A percentile compares a stretch with the other conserved stretches of the same genome.
phyloP scores from a whole-genome alignment of 176 grass and related monocot genomes.

The Cenchrus americanus region DNA sequence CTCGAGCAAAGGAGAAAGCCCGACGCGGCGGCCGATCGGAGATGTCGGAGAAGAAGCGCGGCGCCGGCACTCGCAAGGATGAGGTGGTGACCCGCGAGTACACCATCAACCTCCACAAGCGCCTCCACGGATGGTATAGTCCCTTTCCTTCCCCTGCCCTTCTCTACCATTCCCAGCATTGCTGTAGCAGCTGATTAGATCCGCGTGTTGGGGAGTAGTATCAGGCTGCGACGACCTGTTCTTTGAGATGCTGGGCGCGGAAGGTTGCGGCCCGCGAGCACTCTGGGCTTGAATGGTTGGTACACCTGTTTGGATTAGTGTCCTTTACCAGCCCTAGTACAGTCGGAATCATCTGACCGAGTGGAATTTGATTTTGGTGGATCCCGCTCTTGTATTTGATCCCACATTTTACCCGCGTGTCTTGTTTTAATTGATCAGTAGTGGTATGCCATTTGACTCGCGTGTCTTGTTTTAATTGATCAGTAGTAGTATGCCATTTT shows the following conservation, averaged over 20 bases:
- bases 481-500: not conserved
- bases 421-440: not conserved
- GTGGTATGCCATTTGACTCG: too few species aligned
- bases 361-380: conserved; percentile 5
- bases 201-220: not conserved
- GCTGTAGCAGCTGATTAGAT: not conserved
- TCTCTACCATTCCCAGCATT: not conserved
- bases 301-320: conserved; percentile 28
- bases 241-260: conserved; percentile 44
- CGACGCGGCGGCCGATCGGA: conserved; percentile 17
- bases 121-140: conserved; percentile 71
- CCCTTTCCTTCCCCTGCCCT: too few species aligned
- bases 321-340: conserved; percentile 50
- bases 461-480: not conserved
- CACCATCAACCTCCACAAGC: conserved; percentile 79
- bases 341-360: conserved; percentile 55
- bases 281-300: conserved; percentile 59
- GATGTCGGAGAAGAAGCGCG: conserved; percentile 65
- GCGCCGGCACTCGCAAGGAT: conserved; percentile 60
- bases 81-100: conserved; percentile 78
- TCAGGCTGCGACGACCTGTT: not conserved
- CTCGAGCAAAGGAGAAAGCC: conserved; percentile 8
- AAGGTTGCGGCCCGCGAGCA: conserved; percentile 54
- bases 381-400: conserved; percentile 63
- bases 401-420: conserved; percentile 22